These are phyloP conservation scores for Plectosphaerella sp. DNA, from an alignment of 2,329 filamentous ascomycete species.

Conservation along the genomic window DNA sequence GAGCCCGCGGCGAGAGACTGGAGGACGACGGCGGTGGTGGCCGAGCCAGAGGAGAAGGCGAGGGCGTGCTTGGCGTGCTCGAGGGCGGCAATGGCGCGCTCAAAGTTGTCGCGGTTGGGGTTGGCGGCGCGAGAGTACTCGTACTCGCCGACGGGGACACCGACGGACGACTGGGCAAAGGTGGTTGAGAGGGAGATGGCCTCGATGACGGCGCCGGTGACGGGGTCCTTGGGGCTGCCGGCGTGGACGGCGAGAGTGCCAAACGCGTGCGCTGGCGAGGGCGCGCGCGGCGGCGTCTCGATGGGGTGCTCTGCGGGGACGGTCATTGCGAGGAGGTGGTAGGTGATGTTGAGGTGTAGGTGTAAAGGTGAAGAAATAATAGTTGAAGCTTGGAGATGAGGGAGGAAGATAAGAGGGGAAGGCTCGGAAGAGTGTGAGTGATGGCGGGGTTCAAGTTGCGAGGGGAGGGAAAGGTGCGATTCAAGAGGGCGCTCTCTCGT, in stretches of 20 bases:
- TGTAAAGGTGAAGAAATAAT: not conserved
- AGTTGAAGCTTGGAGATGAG: not conserved
- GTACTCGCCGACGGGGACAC: constrained; percentile 80
- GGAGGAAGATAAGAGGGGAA: not conserved
- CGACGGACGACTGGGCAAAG: constrained; percentile 86
- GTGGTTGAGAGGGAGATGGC: constrained; percentile 95
- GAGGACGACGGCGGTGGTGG: constrained; percentile 87
- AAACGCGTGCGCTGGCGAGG: constrained; percentile 74
- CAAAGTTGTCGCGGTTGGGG: constrained; percentile 93
- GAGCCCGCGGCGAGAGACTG: constrained; percentile 88
- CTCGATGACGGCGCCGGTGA: constrained; percentile 93
- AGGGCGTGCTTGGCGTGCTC: constrained; percentile 91
- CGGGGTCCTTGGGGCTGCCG: constrained; percentile 83
- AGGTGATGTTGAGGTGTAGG: not conserved
- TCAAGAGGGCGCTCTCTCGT: constrained; percentile 2
- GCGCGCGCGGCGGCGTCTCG: constrained; percentile 15
- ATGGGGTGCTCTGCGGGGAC: constrained; percentile 24
- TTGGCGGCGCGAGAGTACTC: constrained; percentile 94
- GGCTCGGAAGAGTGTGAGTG: not conserved
- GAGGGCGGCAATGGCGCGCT: constrained; percentile 83
- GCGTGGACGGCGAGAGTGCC: constrained; percentile 94
- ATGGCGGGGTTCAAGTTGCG: constrained; percentile 7
- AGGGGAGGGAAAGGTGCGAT: too few species aligned
- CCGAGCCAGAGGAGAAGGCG: constrained; percentile 90
- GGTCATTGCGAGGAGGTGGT: constrained; percentile 17